A percentile compares a stretch with the other conserved stretches of the same genome.
These are phyloP conservation scores for Cladosporium phlei DNA, from an alignment of 2,329 filamentous ascomycete species.

Conservation along the genomic window DNA sequence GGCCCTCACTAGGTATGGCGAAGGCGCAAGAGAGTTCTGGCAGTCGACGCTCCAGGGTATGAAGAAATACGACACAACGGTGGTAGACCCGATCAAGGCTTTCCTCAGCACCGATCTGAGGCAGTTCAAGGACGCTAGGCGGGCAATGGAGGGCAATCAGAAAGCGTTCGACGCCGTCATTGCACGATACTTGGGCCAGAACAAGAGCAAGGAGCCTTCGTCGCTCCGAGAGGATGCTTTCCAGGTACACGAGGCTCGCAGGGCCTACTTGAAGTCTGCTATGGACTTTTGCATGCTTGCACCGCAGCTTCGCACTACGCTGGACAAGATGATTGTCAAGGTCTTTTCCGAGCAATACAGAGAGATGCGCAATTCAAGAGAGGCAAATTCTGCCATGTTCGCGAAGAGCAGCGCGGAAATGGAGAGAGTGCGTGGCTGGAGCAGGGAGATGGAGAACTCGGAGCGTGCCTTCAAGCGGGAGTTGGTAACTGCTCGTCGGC, in stretches of 20 bases:
- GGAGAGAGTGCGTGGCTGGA: slow-evolving; percentile 88
- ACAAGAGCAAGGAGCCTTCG: slow-evolving; percentile 90
- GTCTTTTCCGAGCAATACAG: slow-evolving; percentile 84
- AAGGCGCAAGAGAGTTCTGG: slow-evolving; percentile 87
- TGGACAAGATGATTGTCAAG: slow-evolving; percentile 82
- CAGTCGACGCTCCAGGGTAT: slow-evolving; percentile 66
- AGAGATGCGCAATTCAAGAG: slow-evolving; percentile 70
- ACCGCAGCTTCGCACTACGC: slow-evolving; percentile 74
- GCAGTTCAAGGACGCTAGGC: slow-evolving; percentile 78
- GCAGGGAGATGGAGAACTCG: slow-evolving; percentile 86
- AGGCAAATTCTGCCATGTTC: slow-evolving; percentile 58
- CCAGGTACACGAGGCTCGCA: slow-evolving; percentile 85
- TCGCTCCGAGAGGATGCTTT: slow-evolving; percentile 92
- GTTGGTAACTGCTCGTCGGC: slow-evolving; percentile 69
- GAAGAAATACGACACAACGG: slow-evolving; percentile 69
- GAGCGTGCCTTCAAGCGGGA: slow-evolving; percentile 80
- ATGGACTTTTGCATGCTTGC: slow-evolving; percentile 90
- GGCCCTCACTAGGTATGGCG: slow-evolving; percentile 76
- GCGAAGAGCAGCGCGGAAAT: slow-evolving; percentile 71
- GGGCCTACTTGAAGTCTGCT: slow-evolving; percentile 82
- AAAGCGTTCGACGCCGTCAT: slow-evolving; percentile 78
- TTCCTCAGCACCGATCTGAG: slow-evolving; percentile 78
- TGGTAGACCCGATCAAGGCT: slow-evolving; percentile 73
- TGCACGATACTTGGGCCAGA: slow-evolving; percentile 75
- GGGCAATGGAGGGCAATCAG: slow-evolving; percentile 71